Evolutionary conservation across 495 filamentous ascomycete genomes (phyloP), one percentile per base, ranked within the genome.

Genomic region (Tuber melanosporum): DNA sequence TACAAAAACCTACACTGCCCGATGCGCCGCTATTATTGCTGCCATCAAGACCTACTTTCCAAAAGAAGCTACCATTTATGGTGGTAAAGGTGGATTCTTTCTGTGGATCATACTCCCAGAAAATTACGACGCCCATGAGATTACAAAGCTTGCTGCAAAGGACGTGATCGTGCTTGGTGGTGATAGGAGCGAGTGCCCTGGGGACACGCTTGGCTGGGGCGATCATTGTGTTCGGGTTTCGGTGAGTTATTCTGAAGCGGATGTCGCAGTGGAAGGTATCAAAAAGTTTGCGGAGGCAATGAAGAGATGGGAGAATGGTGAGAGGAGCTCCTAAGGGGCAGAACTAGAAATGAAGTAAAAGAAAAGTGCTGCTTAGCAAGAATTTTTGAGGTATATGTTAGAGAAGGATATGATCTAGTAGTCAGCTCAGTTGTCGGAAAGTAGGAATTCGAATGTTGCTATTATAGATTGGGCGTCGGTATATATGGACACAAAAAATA

Each of bases 61-160:
- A 1, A 45, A 70, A 0, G 32, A 46, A 12, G 80, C 82, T 2
- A n/a, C 57, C 39, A 75, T 81, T 39, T 77, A 45, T 20, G 82
- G 82, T 32, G 79, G 78, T 2, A 74, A 76, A 14, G 82, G 82
- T 20, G 82, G 82, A 36, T 83, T 83, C 75, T 83, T 83, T 42
- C 70, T 82, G 41, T 83, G 82, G 82, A 39, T 83, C 36, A 42
- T 71, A 2, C 52, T 83, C 1, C 82, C 82, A 0, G 45, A 49
- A 0, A 20, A 22, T 22, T 74, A 80, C 36, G 73, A 83, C 43
- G 82, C 79, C 36, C 43, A 47, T 22, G 80, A 79, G 47, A 77
- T 83, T 9, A 42, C 49, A 3, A 79, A 75, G 41, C 52, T 83
- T 43, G 82, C 74, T 26, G 7, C 41, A 22, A 74, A 80, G 47